A percentile compares a stretch with the other conserved stretches of the same genome.
Conservation (phyloP, 257 asterid species). For the Penstemon eatonii region DNA sequence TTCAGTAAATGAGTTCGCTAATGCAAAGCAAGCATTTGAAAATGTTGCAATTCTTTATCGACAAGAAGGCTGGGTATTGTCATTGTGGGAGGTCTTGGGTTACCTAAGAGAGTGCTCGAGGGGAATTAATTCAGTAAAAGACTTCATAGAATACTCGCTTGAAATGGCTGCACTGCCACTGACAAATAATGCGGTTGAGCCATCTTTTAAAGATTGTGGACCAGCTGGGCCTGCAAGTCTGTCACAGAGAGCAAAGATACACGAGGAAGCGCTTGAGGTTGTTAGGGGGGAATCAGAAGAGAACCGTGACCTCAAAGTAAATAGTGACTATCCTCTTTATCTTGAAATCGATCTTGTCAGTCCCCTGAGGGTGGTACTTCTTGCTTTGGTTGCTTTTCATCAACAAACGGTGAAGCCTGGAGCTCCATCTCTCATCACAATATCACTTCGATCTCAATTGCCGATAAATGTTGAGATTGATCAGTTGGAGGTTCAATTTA, state of each 20-base stretch:
- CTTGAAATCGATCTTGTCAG: slow-evolving; percentile 96
- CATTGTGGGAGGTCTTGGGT: slow-evolving; percentile 89
- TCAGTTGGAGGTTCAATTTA: slow-evolving; percentile 96
- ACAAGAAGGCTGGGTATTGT: slow-evolving; percentile 86
- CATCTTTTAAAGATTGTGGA: slow-evolving; percentile 57
- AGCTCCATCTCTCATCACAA: slow-evolving; percentile 61
- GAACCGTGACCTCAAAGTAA: slow-evolving; percentile 51
- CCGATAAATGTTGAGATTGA: slow-evolving; percentile 82
- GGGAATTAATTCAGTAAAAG: slow-evolving; percentile 68
- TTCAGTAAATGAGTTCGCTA: slow-evolving; percentile 48
- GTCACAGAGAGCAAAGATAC: slow-evolving; percentile 69
- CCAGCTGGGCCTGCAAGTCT: slow-evolving; percentile 84
- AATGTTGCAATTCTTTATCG: slow-evolving; percentile 77
- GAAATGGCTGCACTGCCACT: slow-evolving; percentile 96
- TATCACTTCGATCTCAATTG: slow-evolving; percentile 82
- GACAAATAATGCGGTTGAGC: slow-evolving; percentile 41
- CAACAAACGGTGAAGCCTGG: slow-evolving; percentile 92
- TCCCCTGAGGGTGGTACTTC: slow-evolving; percentile 82
- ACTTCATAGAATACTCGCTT: slow-evolving; percentile 90
- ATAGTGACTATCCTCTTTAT: slow-evolving; percentile 73
- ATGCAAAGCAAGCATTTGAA: slow-evolving; percentile 80
- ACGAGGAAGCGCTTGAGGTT: slow-evolving; percentile 80
- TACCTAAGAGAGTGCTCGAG: slow-evolving; percentile 90
- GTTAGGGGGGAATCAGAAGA: slow-evolving; percentile 67
- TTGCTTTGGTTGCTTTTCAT: slow-evolving; percentile 96